Evolutionary conservation across 1,284 basidiomycete species (phyloP).

Genomic region (Amylostereum chailletii): DNA sequence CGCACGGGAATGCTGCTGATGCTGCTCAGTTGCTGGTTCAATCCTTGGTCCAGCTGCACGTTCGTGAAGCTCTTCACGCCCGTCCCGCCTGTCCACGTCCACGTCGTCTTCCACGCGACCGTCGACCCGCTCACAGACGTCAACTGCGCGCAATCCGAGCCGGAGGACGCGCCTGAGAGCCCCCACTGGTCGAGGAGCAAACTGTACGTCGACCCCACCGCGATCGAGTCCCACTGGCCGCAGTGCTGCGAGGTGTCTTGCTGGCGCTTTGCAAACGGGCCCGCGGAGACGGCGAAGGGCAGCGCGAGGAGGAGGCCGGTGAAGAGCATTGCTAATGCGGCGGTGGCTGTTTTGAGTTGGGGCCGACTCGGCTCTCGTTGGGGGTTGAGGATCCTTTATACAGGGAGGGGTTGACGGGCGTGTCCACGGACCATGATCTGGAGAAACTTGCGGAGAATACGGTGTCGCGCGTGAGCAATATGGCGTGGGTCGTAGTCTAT

Average conservation of each 20-base stretch:
- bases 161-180: conserved; percentile 31
- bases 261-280: conserved; percentile 12
- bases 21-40: conserved; percentile 43
- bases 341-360: too few relatives aligned
- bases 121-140: conserved; percentile 33
- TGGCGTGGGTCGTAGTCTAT: too few relatives aligned
- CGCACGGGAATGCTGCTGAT: conserved; percentile 49
- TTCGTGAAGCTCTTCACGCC: conserved; percentile 58
- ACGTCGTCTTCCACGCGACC: conserved; percentile 44
- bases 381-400: too few relatives aligned
- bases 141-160: conserved; percentile 48
- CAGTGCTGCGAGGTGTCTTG: conserved; percentile 26
- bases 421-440: too few relatives aligned
- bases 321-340: too few relatives aligned
- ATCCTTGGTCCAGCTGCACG: conserved; percentile 40
- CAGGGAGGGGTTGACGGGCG: too few relatives aligned
- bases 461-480: too few relatives aligned
- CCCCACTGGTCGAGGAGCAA: conserved; percentile 50
- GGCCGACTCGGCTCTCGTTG: too few relatives aligned
- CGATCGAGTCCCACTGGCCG: conserved; percentile 44
- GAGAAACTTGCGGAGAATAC: too few relatives aligned
- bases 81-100: conserved; percentile 43
- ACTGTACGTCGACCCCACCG: conserved; percentile 33
- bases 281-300: conserved; percentile 9
- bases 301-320: conserved; percentile 13